A percentile compares a stretch with the other conserved stretches of the same genome.
These are phyloP conservation scores for Talaromyces albobiverticillius DNA, from an alignment of 2,329 filamentous ascomycete species.

Conservation along the genomic window DNA sequence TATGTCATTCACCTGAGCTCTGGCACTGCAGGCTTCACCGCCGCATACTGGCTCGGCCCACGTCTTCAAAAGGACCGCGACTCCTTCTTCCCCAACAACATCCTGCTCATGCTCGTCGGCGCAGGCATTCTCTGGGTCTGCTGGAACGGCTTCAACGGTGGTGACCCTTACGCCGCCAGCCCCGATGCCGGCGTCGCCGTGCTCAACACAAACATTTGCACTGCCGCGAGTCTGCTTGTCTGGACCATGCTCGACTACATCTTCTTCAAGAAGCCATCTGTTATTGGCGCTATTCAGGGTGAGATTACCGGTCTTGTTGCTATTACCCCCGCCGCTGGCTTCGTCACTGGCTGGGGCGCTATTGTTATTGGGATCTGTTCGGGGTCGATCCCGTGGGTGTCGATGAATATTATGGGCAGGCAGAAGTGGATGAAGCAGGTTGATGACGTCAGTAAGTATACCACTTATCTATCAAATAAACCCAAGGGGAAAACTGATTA, in stretches of 20 bases:
- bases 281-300: constrained; percentile 51
- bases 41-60: constrained; percentile 31
- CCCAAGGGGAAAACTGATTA: too few relatives aligned
- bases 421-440: constrained; percentile 55
- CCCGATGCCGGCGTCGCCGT: constrained; percentile 52
- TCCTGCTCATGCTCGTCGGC: constrained; percentile 45
- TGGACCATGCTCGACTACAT: constrained; percentile 48
- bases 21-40: constrained; percentile 39
- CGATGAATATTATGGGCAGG: constrained; percentile 49
- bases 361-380: constrained; percentile 47
- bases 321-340: constrained; percentile 52
- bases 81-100: constrained; percentile 48
- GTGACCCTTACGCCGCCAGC: constrained; percentile 51
- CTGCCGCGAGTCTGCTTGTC: constrained; percentile 46
- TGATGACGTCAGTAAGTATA: constrained; percentile 43
- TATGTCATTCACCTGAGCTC: constrained; percentile 55
- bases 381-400: constrained; percentile 48
- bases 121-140: constrained; percentile 53
- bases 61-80: constrained; percentile 45
- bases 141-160: constrained; percentile 55
- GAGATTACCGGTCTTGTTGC: constrained; percentile 54
- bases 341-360: constrained; percentile 52
- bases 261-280: constrained; percentile 50
- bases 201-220: constrained; percentile 51
- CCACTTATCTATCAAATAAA: not conserved